A percentile compares a stretch with the other conserved stretches of the same genome.
Conservation (phyloP, 495 filamentous ascomycete species). For the Glarea lozoyensis region DNA sequence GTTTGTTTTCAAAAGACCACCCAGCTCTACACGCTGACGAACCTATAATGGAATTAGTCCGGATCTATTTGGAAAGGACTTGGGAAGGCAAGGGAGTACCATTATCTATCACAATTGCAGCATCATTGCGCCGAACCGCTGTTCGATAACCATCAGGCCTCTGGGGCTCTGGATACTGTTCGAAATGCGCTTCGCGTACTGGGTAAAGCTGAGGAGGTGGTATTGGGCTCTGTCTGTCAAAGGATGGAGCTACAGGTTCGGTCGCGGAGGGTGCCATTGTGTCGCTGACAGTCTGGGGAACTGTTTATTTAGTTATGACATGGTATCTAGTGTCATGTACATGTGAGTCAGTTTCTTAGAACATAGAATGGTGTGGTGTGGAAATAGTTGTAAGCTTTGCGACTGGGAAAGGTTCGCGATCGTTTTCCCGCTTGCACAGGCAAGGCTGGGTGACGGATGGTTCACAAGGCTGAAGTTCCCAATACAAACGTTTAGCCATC, state of each 20-base stretch:
- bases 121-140: constrained; percentile 41
- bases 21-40: constrained; percentile 84
- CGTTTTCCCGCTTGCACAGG: not conserved
- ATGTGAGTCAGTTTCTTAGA: too few relatives aligned
- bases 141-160: constrained; percentile 56
- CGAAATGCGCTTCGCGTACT: constrained; percentile 70
- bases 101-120: constrained; percentile 96
- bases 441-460: constrained; percentile 6
- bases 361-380: not conserved
- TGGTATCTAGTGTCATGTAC: too few relatives aligned
- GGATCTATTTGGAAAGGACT: constrained; percentile 1
- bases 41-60: constrained; percentile 41
- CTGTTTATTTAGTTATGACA: too few relatives aligned
- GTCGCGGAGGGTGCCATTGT: constrained; percentile 19
- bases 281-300: too few relatives aligned
- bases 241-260: constrained; percentile 7
- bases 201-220: constrained; percentile 24
- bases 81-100: constrained; percentile 39
- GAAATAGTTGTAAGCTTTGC: constrained; percentile 2
- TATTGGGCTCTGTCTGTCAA: constrained; percentile 8
- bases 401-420: not conserved
- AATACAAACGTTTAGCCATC: not conserved
- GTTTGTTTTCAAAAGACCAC: constrained; percentile 81
- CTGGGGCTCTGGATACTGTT: constrained; percentile 59
- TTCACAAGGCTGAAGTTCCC: constrained; percentile 6